Base-by-base conservation (phyloP, 2,329 filamentous ascomycete genomes). In the Claviceps paspali region DNA sequence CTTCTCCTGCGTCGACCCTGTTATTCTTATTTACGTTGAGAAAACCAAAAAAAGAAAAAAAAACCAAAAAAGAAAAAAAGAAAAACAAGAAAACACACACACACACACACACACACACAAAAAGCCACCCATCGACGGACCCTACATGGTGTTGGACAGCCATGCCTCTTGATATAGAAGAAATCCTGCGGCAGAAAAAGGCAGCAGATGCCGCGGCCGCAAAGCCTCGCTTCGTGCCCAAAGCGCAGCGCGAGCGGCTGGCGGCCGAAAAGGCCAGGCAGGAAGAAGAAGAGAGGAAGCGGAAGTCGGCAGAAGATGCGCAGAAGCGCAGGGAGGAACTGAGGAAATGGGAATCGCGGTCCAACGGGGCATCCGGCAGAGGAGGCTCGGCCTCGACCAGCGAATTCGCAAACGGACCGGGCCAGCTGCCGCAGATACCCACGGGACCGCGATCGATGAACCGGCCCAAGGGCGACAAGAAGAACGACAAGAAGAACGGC, bases 201-300 rank as follows among this genome's bases (percentile, higher is more conserved):
- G 84, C 83, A 43, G 80, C 82, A 21, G 84, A 91, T 59, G 82
- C 81, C 26, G 84, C 81, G 12, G 80, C 84, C 8, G 73, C 83
- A 38, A 94, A 91, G 67, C 86, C 86, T 5, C 87, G 84, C 56
- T 93, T 92, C 54, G 64, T 94, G 17, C 81, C 82, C 4, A 91
- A 82, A 63, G 79, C 81, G 23, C 73, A 93, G 55, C 73, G 87
- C 38, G 85, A 93, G 54, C 73, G 76, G 42, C 59, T 92, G 19
- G 85, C 84, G 22, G 66, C 84, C 12, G 82, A 92, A 52, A 85
- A 85, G 61, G 69, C 76, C 23, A 68, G 73, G 52, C 83, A 86
- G 61, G 70, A 80, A 32, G 68, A 73, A 42, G 74, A 77, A 33
- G 67, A 70, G 19, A 70, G 72, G 50, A 67, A 55, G 40, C 59